Percentiles rank a stretch among this genome's conserved stretches.
phyloP scores from a whole-genome alignment of 768 basidiomycete species.

The Gautieria morchelliformis region DNA sequence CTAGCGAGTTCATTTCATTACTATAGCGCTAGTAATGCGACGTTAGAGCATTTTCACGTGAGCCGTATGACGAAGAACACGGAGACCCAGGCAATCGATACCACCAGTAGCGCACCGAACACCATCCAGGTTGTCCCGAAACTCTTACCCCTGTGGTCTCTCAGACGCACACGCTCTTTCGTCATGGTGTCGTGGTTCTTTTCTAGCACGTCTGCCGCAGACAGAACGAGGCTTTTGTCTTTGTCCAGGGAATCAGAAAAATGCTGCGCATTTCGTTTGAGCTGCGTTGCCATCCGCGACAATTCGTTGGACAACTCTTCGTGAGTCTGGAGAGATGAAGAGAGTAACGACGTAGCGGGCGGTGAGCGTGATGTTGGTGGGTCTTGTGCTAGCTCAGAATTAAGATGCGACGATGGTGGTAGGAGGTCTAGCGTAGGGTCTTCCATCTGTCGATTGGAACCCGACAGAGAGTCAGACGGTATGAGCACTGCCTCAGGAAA shows the following conservation, averaged over 20 bases:
- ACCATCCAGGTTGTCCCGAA: conserved; percentile 66
- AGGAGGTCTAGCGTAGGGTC: not conserved
- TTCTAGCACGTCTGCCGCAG: conserved; percentile 64
- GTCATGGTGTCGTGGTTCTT: conserved; percentile 61
- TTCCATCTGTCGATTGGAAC: not conserved
- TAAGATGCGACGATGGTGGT: conserved; percentile 17
- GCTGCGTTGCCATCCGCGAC: conserved; percentile 77
- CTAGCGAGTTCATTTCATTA: not conserved
- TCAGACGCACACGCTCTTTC: conserved; percentile 49
- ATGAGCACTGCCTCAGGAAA: conserved; percentile 17
- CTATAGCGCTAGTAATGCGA: too few relatives aligned
- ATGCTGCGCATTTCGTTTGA: conserved; percentile 73
- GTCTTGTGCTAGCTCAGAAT: conserved; percentile 10
- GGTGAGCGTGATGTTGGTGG: conserved; percentile 4
- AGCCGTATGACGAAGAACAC: conserved; percentile 70
- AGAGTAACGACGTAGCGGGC: conserved; percentile 13
- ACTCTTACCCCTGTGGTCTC: conserved; percentile 54
- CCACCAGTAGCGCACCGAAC: conserved; percentile 52
- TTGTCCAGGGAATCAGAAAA: conserved; percentile 65
- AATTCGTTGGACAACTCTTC: conserved; percentile 68
- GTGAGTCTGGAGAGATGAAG: conserved; percentile 31
- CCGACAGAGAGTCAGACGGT: conserved; percentile 14
- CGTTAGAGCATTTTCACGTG: conserved; percentile 21
- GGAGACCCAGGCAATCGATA: conserved; percentile 51
- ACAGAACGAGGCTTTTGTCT: conserved; percentile 63